Conservation (phyloP, 352 stramenopile species). For the Pythium dissotocum region DNA sequence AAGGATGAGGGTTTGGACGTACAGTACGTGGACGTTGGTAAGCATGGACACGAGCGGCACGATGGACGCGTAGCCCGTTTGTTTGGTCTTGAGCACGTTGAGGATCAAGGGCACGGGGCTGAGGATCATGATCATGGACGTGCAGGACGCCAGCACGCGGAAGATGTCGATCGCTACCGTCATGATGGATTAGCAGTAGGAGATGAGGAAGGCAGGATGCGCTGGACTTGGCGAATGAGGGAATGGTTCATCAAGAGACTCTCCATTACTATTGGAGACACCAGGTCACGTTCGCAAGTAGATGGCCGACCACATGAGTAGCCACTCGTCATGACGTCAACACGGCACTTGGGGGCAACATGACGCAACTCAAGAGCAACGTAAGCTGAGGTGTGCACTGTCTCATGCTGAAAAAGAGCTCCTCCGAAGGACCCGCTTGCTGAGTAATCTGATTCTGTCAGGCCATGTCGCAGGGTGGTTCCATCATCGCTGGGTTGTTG, state of each 20-base stretch:
- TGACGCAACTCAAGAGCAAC: not conserved
- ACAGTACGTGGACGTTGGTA: conserved; percentile 39
- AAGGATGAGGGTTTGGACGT: not conserved
- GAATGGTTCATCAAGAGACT: not conserved
- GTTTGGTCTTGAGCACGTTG: conserved; percentile 32
- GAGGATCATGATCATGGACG: conserved; percentile 39
- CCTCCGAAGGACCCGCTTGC: not conserved
- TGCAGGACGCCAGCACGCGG: conserved; percentile 35
- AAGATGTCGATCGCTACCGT: conserved; percentile 40
- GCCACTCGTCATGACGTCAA: conserved; percentile 4
- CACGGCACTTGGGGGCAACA: not conserved
- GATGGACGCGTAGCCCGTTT: conserved; percentile 44
- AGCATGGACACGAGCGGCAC: conserved; percentile 50
- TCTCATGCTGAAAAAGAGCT: not conserved
- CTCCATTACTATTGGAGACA: not conserved
- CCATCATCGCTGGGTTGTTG: not conserved
- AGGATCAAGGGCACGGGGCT: conserved; percentile 42
- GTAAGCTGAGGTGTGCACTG: not conserved
- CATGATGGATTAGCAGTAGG: conserved; percentile 15
- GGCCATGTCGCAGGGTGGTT: not conserved
- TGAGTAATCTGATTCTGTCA: not conserved
- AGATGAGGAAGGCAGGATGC: not conserved
- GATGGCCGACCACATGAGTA: not conserved
- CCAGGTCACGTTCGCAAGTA: not conserved
- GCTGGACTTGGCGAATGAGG: not conserved